phyloP scores from a whole-genome alignment of 2,329 filamentous ascomycete genomes.

The Leptosphaerulina australis region DNA sequence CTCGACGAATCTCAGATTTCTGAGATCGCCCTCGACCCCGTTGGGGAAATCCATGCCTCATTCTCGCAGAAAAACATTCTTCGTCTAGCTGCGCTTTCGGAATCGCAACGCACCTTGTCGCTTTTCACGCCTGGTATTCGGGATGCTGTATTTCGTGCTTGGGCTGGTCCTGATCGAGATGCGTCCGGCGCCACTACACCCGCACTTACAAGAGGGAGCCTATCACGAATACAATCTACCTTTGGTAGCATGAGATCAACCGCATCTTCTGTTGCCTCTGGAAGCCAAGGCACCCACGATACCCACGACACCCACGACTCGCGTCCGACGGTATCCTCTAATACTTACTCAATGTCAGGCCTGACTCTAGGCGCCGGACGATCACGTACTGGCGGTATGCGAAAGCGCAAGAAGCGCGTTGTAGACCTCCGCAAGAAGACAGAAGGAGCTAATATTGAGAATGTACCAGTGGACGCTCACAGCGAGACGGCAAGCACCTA shows the following conservation, averaged over 20 bases:
- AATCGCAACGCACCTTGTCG: constrained; percentile 88
- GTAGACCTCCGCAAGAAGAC: constrained; percentile 76
- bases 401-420: constrained; percentile 83
- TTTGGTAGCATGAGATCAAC: constrained; percentile 56
- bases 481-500: constrained; percentile 60
- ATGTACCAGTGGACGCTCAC: constrained; percentile 59
- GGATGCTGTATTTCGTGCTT: constrained; percentile 90
- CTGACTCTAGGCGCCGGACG: constrained; percentile 67
- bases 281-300: constrained; percentile 53
- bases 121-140: constrained; percentile 89
- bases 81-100: constrained; percentile 78
- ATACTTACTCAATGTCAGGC: constrained; percentile 61
- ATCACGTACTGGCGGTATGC: constrained; percentile 65
- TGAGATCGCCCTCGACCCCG: constrained; percentile 76
- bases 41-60: constrained; percentile 80
- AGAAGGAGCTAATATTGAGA: constrained; percentile 55
- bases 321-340: constrained; percentile 68
- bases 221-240: constrained; percentile 55
- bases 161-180: constrained; percentile 78
- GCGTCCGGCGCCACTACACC: constrained; percentile 59
- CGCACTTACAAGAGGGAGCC: constrained; percentile 50
- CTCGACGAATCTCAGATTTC: constrained; percentile 77
- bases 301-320: constrained; percentile 56
- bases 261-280: constrained; percentile 44
- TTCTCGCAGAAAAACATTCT: constrained; percentile 96